Evolutionary conservation across 1,139 yeast species (phyloP), one percentile per base, ranked within the genome.

Genomic region (Taphrina flavorubra): DNA sequence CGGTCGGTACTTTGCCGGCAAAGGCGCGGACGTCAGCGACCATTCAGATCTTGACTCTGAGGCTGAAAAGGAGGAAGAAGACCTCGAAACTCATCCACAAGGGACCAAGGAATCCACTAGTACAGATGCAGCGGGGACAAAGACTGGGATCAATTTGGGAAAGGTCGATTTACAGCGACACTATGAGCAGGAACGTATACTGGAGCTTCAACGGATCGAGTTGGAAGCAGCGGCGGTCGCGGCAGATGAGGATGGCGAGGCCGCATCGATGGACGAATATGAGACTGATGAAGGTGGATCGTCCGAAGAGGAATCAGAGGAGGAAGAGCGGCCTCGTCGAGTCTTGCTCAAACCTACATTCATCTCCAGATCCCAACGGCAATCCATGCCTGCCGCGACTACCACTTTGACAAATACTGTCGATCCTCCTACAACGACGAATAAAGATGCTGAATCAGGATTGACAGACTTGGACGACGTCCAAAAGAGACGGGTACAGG

Each of bases 1-100:
- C 42, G 62, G 62, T 42, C 51, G 62, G 14, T 58, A 58, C 62
- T 58, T 58, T 58, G 42, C 62, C 2, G 53, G 53, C 20, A 58
- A 58, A 46, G 62, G 62, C 20, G 62, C 18, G 14, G 53, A 58
- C 25, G 42, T 2, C 3, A 42, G 46, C 18, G 62, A 42, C 18
- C 42, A 53, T 18, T 53, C 58, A 10, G 58, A 34, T 20, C 34
- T 42, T 10, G 58, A 14, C n/a, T 16, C 40, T 13, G 60, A 56
- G 36, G 14, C 20, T 5, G 47, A 37, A 6, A 36, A 16, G 25
- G 13, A 6, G 6, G 60, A 56, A 4, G 14, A 3, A 11, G 20
- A 53, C 6, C 20, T 31, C 13, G 18, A 13, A 4, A 2, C 46
- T 6, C 37, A 39, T 7, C 42, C 42, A 14, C 31, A 51, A 6